Evolutionary conservation across 495 filamentous ascomycete species (phyloP), one percentile per base, ranked within the genome.

Genomic region (Aspergillus coremiiformis): DNA sequence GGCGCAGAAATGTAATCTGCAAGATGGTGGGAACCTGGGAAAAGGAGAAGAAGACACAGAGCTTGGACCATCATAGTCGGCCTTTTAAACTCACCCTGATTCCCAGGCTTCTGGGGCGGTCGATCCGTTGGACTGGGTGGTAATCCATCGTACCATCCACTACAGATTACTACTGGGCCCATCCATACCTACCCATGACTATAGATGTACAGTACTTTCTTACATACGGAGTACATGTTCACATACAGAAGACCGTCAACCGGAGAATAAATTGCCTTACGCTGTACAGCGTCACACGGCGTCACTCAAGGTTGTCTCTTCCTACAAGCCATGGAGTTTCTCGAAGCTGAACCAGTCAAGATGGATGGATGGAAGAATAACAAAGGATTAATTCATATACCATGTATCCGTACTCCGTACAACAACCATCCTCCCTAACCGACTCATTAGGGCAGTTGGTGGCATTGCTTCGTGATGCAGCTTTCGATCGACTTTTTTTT

Each of bases 21-120:
- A 41, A 23, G 47, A 33, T 33, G 44, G 44, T 33, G 8, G 15
- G 26, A 23, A n/a, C 44, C 26, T 46, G 24, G 44, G 29, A 47
- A 22, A 15, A 30, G 27, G 14, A 42, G 30, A 44, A 37, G 53
- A 48, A 57, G 49, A 11, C 26, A n/a, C 14, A 22, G 33, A 44
- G 56, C 51, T 50, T 50, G 27, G 51, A 29, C 55, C 55, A 58
- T 42, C 47, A 41, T 32, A 35, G 51, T 43, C 47, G 43, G 33
- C 27, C 41, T 33, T n/a, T 49, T 20, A 21, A 39, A 53, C 45
- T 20, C 26, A 27, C 8, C 27, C 29, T 21, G 12, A 15, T 44
- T 54, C 35, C 56, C 56, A 54, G 47, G 30, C 33, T 17, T 47
- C 37, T 54, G 56, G 56, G 43, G 44, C 49, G 44, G 44, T 44